Evolutionary conservation across 495 filamentous ascomycete genomes (phyloP).

Genomic region (Clavariopsis aquatica): DNA sequence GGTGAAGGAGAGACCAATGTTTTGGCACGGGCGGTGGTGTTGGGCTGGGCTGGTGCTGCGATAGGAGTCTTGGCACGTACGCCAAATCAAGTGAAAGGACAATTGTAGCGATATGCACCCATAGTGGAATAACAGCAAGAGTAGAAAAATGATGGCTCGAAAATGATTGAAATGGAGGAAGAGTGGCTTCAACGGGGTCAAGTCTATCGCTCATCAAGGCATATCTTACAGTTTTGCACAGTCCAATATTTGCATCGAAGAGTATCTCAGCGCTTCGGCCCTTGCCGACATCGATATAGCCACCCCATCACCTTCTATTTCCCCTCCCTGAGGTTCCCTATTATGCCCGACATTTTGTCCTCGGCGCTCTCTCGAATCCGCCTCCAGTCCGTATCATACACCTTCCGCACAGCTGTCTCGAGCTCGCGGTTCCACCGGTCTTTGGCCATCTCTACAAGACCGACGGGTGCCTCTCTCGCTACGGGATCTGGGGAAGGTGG

Average conservation of each 20-base stretch:
- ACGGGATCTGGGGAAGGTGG: slow-evolving; percentile 75
- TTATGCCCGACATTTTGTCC: slow-evolving; percentile 34
- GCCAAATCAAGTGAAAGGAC: no score
- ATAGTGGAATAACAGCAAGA: no score
- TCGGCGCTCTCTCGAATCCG: slow-evolving; percentile 41
- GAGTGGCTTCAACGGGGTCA: not conserved
- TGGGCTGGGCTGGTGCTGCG: not conserved
- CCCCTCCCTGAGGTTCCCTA: slow-evolving; percentile 39
- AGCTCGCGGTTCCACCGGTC: slow-evolving; percentile 48
- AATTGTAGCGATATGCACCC: no score
- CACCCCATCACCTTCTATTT: slow-evolving; percentile 7
- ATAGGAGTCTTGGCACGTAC: not conserved
- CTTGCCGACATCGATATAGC: not conserved
- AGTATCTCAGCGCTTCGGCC: not conserved
- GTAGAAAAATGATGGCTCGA: no score
- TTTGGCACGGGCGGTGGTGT: not conserved
- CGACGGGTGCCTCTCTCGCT: slow-evolving; percentile 40
- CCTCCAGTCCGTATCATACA: slow-evolving; percentile 44
- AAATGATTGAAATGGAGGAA: not conserved
- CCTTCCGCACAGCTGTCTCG: slow-evolving; percentile 40
- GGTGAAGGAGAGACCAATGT: not conserved
- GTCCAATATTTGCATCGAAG: not conserved
- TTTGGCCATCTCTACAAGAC: slow-evolving; percentile 45
- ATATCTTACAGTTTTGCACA: not conserved
- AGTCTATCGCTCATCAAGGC: not conserved